A percentile compares a stretch with the other conserved stretches of the same genome.
phyloP scores from a whole-genome alignment of 306 rosid genomes.

The Benincasa hispida region DNA sequence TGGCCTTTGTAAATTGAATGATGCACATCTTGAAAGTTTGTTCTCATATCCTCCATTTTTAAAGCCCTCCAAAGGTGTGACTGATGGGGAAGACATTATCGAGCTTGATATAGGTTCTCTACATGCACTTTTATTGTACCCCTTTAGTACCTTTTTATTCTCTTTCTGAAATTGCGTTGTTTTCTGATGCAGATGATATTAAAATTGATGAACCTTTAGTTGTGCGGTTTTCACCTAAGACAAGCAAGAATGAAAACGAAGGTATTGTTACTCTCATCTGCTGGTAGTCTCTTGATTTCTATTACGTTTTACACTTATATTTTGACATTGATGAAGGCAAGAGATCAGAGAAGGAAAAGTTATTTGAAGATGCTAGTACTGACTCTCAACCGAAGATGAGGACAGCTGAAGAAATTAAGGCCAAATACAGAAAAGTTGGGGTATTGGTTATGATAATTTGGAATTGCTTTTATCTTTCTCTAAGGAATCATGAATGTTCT shows the following conservation, averaged over 20 bases:
- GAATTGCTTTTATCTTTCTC: constrained; percentile 1
- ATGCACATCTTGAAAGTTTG: constrained; percentile 38
- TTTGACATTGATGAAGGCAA: constrained; percentile 35
- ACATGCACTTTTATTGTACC: constrained; percentile 13
- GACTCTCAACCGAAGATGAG: constrained; percentile 43
- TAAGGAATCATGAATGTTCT: constrained; percentile 1
- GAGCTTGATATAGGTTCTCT: constrained; percentile 53
- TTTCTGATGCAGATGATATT: constrained; percentile 52
- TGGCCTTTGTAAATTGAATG: constrained; percentile 9
- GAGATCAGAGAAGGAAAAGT: constrained; percentile 43
- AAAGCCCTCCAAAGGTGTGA: constrained; percentile 33
- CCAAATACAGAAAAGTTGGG: constrained; percentile 63
- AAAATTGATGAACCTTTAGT: constrained; percentile 40
- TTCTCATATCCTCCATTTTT: constrained; percentile 80
- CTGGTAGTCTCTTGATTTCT: constrained; percentile 4
- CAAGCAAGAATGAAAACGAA: constrained; percentile 29
- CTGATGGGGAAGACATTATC: constrained; percentile 23
- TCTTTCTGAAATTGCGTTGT: constrained; percentile 11
- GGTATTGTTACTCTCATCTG: constrained; percentile 29
- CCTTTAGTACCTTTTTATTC: constrained; percentile 1
- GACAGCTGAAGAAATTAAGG: constrained; percentile 78
- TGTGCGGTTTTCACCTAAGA: constrained; percentile 21
- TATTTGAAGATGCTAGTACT: constrained; percentile 37
- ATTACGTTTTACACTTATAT: neutral
- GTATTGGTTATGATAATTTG: constrained; percentile 2